phyloP scores from a whole-genome alignment of 345 rosid genomes.

The Bruguiera gymnorhiza region DNA sequence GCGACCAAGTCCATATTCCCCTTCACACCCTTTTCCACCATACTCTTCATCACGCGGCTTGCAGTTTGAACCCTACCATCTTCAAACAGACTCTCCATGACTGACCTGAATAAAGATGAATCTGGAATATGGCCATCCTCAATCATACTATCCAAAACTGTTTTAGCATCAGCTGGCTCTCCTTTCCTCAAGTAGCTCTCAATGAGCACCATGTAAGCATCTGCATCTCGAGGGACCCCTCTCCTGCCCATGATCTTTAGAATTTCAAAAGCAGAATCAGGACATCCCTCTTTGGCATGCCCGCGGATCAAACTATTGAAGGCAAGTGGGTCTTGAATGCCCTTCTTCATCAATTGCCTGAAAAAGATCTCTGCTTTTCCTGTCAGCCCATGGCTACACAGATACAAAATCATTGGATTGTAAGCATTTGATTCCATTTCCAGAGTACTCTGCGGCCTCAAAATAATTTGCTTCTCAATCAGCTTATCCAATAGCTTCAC shows the following conservation, averaged over 20 bases:
- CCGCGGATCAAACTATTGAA: conserved; percentile 71
- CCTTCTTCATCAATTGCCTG: conserved; percentile 86
- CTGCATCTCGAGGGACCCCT: conserved; percentile 65
- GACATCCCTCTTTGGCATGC: conserved; percentile 79
- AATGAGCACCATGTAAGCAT: conserved; percentile 64
- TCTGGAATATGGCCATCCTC: conserved; percentile 76
- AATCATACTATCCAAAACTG: conserved; percentile 78
- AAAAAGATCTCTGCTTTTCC: conserved; percentile 76
- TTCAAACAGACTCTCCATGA: conserved; percentile 80
- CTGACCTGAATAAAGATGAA: conserved; percentile 63
- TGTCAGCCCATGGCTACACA: conserved; percentile 69
- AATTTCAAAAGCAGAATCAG: conserved; percentile 76
- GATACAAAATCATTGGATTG: conserved; percentile 60
- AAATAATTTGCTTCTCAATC: conserved; percentile 68
- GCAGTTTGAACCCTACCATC: conserved; percentile 91
- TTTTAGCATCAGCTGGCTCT: conserved; percentile 87
- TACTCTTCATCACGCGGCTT: conserved; percentile 80
- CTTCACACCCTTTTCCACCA: conserved; percentile 77
- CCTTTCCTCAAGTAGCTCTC: conserved; percentile 90
- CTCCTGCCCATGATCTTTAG: conserved; percentile 78
- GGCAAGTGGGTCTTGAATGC: conserved; percentile 62
- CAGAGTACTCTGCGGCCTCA: conserved; percentile 64
- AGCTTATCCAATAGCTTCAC: conserved; percentile 68
- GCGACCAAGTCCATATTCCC: conserved; percentile 75
- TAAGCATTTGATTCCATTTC: conserved; percentile 64